phyloP scores from a whole-genome alignment of 2,329 filamentous ascomycete genomes.

The Phyllosticta citribraziliensis region DNA sequence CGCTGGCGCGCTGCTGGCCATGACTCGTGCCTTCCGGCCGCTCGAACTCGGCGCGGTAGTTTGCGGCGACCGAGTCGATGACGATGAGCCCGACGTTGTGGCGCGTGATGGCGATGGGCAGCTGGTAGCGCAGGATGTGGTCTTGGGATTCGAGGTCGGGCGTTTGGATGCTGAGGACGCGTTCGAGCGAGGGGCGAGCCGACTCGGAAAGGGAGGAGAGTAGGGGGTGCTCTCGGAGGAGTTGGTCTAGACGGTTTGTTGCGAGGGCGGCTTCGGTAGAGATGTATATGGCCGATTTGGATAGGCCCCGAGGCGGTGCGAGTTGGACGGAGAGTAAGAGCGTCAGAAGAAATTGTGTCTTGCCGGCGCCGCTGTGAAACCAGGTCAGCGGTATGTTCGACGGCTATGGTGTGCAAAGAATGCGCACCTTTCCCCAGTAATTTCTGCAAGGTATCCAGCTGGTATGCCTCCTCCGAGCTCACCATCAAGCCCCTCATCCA shows the following conservation, averaged over 20 bases:
- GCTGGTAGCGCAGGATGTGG: constrained; percentile 85
- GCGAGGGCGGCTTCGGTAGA: constrained; percentile 83
- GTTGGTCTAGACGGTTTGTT: constrained; percentile 70
- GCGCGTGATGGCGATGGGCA: constrained; percentile 71
- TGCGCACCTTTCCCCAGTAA: constrained; percentile 74
- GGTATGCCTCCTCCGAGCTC: constrained; percentile 71
- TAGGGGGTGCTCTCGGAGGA: constrained; percentile 57
- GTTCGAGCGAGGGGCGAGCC: constrained; percentile 56
- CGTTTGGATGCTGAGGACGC: constrained; percentile 70
- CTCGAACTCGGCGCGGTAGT: constrained; percentile 88
- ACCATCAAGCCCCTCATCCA: constrained; percentile 63
- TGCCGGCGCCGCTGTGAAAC: constrained; percentile 62
- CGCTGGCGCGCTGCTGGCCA: constrained; percentile 22
- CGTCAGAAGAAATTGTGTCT: constrained; percentile 85
- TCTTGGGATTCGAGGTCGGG: constrained; percentile 91
- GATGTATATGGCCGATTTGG: constrained; percentile 76
- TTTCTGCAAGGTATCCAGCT: constrained; percentile 71
- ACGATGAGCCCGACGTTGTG: constrained; percentile 73
- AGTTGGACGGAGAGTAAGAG: constrained; percentile 80
- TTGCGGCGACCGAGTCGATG: constrained; percentile 86
- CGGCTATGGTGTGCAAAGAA: not conserved
- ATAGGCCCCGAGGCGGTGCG: constrained; percentile 59
- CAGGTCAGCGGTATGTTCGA: not conserved
- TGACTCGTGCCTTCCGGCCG: constrained; percentile 34
- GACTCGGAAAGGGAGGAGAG: constrained; percentile 38